phyloP scores from a whole-genome alignment of 1,284 basidiomycete species.

The Cystobasidium sp. region DNA sequence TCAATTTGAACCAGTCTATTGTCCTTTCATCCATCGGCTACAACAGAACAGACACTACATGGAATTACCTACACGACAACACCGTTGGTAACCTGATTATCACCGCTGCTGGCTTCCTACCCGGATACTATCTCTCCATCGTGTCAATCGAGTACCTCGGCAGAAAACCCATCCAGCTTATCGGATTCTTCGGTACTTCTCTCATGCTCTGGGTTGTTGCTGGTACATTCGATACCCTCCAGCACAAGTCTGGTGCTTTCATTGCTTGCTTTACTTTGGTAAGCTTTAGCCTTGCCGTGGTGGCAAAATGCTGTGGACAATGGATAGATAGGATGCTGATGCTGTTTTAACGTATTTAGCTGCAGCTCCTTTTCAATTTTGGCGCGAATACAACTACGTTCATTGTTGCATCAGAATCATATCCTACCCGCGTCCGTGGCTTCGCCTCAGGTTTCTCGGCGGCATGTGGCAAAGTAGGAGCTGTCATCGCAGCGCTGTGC shows the following conservation, averaged over 20 bases:
- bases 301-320: neutral
- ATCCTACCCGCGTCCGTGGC: slow-evolving; percentile 70
- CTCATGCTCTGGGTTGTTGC: slow-evolving; percentile 52
- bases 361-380: slow-evolving; percentile 23
- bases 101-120: slow-evolving; percentile 67
- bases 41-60: slow-evolving; percentile 56
- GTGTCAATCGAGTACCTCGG: slow-evolving; percentile 72
- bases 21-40: slow-evolving; percentile 64
- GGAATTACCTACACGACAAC: slow-evolving; percentile 59
- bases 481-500: slow-evolving; percentile 66
- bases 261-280: slow-evolving; percentile 77
- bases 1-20: slow-evolving; percentile 62
- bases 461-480: slow-evolving; percentile 73
- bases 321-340: slow-evolving; percentile 6
- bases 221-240: slow-evolving; percentile 40
- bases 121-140: slow-evolving; percentile 75
- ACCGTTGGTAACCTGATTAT: slow-evolving; percentile 67
- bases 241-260: slow-evolving; percentile 59
- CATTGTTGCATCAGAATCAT: slow-evolving; percentile 78
- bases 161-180: slow-evolving; percentile 67
- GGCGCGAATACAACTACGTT: slow-evolving; percentile 77
- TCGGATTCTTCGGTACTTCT: slow-evolving; percentile 55
- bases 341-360: neutral
- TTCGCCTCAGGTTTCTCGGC: slow-evolving; percentile 79
- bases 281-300: slow-evolving; percentile 53